These are phyloP conservation scores for Cudoniella acicularis DNA, from an alignment of 495 filamentous ascomycete species.

Conservation along the genomic window DNA sequence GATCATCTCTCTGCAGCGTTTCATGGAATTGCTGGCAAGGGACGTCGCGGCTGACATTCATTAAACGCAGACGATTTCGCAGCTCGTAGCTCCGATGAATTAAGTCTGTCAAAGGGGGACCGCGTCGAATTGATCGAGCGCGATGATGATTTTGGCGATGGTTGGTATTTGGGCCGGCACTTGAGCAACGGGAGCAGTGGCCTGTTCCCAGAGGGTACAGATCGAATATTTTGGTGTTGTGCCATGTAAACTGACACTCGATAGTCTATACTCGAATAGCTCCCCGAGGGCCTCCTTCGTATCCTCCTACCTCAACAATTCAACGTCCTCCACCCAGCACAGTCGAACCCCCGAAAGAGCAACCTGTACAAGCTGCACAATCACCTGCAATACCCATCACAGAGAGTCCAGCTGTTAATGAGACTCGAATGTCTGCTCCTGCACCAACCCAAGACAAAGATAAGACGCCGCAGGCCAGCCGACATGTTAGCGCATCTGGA, in stretches of 20 bases:
- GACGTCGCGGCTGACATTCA: slow-evolving; percentile 7
- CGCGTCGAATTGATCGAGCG: slow-evolving; percentile 88
- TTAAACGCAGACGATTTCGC: slow-evolving; percentile 70
- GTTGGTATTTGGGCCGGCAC: slow-evolving; percentile 92
- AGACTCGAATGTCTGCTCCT: background rate
- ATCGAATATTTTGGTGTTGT: too few species aligned
- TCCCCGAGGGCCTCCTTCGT: slow-evolving; percentile 36
- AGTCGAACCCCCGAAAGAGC: slow-evolving; percentile 31
- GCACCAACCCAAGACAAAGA: slow-evolving; percentile 19
- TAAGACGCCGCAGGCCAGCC: slow-evolving; percentile 45
- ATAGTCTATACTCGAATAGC: slow-evolving; percentile 52
- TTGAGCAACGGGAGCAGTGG: slow-evolving; percentile 69
- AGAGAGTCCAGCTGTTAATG: background rate
- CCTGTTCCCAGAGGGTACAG: slow-evolving; percentile 87
- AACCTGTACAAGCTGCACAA: slow-evolving; percentile 4
- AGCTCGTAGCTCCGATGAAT: slow-evolving; percentile 86
- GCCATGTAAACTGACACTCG: slow-evolving; percentile 10
- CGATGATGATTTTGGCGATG: slow-evolving; percentile 96
- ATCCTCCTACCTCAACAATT: slow-evolving; percentile 17
- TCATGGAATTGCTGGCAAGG: slow-evolving; percentile 3
- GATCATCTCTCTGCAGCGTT: slow-evolving; percentile 6
- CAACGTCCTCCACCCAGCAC: slow-evolving; percentile 26
- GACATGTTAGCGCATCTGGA: slow-evolving; percentile 39
- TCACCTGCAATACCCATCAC: background rate
- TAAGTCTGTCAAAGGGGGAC: slow-evolving; percentile 82